phyloP scores from a whole-genome alignment of 495 filamentous ascomycete genomes.

The Pyrenopolyporus hunteri region DNA sequence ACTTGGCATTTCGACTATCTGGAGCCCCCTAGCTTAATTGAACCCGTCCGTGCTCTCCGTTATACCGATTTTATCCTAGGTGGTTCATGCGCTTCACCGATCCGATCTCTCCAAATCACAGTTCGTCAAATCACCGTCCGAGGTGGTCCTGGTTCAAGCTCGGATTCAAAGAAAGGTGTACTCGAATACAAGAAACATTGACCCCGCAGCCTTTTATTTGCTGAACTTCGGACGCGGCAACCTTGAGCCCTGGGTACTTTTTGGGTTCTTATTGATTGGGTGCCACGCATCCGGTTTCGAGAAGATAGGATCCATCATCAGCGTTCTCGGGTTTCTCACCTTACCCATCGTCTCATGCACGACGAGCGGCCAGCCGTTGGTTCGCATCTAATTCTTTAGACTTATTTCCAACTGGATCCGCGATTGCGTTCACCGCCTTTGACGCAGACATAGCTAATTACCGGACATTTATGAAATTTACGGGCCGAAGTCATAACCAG shows the following conservation, averaged over 20 bases:
- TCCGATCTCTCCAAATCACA: conserved; percentile 14
- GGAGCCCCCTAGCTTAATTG: conserved; percentile 20
- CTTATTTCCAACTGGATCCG: not conserved
- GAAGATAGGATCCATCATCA: conserved; percentile 33
- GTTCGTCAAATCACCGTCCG: not conserved
- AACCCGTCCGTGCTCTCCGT: conserved; percentile 14
- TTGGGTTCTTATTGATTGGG: conserved; percentile 30
- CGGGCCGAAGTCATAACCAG: conserved; percentile 22
- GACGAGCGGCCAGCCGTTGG: conserved; percentile 19
- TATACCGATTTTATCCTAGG: conserved; percentile 28
- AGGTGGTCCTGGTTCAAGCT: conserved; percentile 1
- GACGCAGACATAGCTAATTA: conserved; percentile 4
- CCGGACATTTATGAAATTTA: conserved; percentile 24
- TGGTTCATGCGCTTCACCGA: conserved; percentile 19
- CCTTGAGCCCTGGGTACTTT: conserved; percentile 7
- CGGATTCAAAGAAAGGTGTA: conserved; percentile 11
- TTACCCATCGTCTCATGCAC: conserved; percentile 34
- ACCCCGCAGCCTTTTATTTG: conserved; percentile 39
- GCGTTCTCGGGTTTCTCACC: conserved; percentile 31
- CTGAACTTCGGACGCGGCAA: conserved; percentile 12
- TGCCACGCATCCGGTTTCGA: conserved; percentile 31
- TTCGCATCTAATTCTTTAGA: conserved; percentile 6
- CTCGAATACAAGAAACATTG: not conserved
- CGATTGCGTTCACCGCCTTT: conserved; percentile 2
- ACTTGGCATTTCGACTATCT: conserved; percentile 32